Conservation (phyloP, 345 rosid species). For the Lepidium africanum region DNA sequence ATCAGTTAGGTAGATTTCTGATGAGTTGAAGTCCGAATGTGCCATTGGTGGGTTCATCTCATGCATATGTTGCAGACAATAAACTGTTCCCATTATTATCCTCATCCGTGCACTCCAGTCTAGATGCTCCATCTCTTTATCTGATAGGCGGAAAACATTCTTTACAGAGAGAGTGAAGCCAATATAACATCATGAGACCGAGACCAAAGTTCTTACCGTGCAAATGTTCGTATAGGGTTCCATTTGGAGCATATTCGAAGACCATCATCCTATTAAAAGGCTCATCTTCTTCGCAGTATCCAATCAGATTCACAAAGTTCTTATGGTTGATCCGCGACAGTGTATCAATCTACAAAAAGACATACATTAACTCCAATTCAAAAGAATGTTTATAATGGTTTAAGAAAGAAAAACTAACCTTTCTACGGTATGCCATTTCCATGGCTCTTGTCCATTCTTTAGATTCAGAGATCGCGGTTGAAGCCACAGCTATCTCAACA, state of each 20-base stretch:
- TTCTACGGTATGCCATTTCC: conserved; percentile 85
- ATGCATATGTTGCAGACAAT: conserved; percentile 89
- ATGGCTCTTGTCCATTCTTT: conserved; percentile 81
- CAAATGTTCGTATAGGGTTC: conserved; percentile 81
- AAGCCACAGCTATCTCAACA: conserved; percentile 91
- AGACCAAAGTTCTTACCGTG: conserved; percentile 44
- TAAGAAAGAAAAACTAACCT: conserved; percentile 37
- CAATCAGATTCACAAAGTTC: conserved; percentile 89
- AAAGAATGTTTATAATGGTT: not conserved
- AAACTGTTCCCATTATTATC: conserved; percentile 78
- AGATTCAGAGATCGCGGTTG: conserved; percentile 66
- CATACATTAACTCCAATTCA: not conserved
- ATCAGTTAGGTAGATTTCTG: conserved; percentile 56
- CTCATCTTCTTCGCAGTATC: conserved; percentile 76
- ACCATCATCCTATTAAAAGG: conserved; percentile 98
- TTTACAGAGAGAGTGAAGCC: not conserved
- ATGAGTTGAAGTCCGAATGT: conserved; percentile 46
- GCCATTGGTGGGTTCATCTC: conserved; percentile 75
- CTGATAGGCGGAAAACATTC: conserved; percentile 39
- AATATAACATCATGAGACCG: not conserved
- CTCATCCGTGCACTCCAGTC: conserved; percentile 86
- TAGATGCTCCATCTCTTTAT: conserved; percentile 81
- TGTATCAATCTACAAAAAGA: conserved; percentile 51
- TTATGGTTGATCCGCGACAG: conserved; percentile 81
- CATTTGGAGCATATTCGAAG: conserved; percentile 98